Conservation (phyloP, 2,329 filamentous ascomycete species). For the Cladophialophora carrionii region DNA sequence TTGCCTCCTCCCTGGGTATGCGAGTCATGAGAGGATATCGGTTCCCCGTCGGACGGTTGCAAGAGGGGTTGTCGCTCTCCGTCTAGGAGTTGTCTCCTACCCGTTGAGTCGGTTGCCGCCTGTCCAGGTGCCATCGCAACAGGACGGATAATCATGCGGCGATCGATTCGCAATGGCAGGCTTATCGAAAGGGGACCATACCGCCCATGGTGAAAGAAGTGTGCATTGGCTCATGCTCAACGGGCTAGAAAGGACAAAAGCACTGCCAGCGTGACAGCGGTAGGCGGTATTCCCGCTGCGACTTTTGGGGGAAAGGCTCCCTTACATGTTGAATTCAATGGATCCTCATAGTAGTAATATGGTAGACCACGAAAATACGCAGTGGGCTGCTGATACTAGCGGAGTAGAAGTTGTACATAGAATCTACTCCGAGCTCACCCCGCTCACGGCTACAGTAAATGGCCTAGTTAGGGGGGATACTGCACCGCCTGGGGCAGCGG, state of each 20-base stretch:
- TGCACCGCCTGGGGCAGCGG: too few species aligned
- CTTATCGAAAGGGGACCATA: neutral
- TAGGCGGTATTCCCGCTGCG: too few species aligned
- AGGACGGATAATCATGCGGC: neutral
- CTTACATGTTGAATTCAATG: neutral
- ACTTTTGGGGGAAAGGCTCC: neutral
- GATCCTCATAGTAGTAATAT: neutral
- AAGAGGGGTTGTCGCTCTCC: neutral
- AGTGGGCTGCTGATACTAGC: neutral
- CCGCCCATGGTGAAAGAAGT: neutral
- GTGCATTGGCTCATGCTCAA: neutral
- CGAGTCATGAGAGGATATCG: neutral
- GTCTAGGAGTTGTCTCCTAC: too few species aligned
- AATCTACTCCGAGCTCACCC: too few species aligned
- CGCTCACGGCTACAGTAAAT: too few species aligned
- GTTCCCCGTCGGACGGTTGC: neutral
- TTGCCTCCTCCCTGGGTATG: neutral
- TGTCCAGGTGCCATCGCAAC: neutral
- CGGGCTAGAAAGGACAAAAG: neutral
- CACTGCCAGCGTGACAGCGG: neutral
- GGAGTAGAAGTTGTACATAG: neutral
- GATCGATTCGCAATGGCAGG: neutral
- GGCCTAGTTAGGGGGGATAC: too few species aligned
- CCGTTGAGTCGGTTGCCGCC: neutral
- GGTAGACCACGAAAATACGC: neutral